Conservation (phyloP, 305 asterid species). For the Fraxinus albicans region DNA sequence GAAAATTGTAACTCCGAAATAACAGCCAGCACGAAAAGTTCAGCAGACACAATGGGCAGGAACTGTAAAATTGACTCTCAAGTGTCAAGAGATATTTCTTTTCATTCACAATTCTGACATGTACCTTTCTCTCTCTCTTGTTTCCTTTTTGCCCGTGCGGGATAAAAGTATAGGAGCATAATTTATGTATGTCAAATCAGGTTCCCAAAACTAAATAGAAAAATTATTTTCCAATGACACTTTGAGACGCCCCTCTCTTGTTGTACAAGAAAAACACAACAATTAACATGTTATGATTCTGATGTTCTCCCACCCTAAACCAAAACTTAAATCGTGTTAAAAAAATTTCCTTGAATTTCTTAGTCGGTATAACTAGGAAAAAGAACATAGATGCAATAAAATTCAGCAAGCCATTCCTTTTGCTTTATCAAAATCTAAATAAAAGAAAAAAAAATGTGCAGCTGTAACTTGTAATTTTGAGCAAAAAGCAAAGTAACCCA, state of each 20-base stretch:
- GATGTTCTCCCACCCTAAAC: neutral
- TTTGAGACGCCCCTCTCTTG: neutral
- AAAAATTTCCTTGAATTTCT: neutral
- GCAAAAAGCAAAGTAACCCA: neutral
- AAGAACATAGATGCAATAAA: conserved; percentile 2
- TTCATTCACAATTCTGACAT: neutral
- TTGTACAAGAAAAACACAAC: neutral
- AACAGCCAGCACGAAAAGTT: conserved; percentile 16
- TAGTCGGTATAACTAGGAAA: conserved; percentile 1
- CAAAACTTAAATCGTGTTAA: conserved; percentile 1
- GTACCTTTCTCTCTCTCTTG: neutral
- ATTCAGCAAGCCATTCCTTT: neutral
- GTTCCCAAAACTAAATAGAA: neutral
- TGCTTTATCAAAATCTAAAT: neutral
- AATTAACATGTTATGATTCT: neutral
- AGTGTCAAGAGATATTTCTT: neutral
- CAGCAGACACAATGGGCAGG: conserved; percentile 12
- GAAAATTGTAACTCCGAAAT: neutral
- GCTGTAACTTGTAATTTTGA: neutral
- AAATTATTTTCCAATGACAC: neutral
- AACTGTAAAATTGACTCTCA: neutral
- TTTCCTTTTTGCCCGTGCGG: conserved; percentile 8
- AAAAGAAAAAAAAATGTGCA: neutral
- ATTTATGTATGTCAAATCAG: conserved; percentile 6
- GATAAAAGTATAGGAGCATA: conserved; percentile 1